These are phyloP conservation scores for Eucalyptus albens DNA, from an alignment of 345 rosid species.

Conservation along the genomic window DNA sequence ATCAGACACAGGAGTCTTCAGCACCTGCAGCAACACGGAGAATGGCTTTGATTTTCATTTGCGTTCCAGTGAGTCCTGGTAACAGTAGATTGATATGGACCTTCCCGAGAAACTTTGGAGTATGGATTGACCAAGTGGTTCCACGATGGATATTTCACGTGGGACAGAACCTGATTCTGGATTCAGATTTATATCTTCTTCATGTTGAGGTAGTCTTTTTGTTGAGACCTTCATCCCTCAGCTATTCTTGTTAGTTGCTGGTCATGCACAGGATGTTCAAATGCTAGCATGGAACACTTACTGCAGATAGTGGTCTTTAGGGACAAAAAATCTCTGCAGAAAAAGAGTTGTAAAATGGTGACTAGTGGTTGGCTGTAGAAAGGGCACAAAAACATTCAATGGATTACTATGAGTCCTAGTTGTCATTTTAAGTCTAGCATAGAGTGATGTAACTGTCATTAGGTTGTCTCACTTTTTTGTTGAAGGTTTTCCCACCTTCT, in stretches of 20 bases:
- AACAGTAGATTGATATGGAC: slow-evolving; percentile 79
- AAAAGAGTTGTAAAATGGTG: neutral
- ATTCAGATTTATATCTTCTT: slow-evolving; percentile 85
- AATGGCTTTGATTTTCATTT: slow-evolving; percentile 59
- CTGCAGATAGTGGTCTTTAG: neutral
- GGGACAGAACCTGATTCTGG: slow-evolving; percentile 66
- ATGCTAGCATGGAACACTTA: neutral
- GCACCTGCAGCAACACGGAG: neutral
- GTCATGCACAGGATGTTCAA: neutral
- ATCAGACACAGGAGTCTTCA: slow-evolving; percentile 1
- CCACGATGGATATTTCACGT: slow-evolving; percentile 88
- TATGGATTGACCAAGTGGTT: slow-evolving; percentile 56
- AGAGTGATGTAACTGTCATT: neutral
- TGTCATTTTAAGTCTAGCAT: neutral
- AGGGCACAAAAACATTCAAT: neutral
- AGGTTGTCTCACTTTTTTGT: neutral
- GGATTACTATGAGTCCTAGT: neutral
- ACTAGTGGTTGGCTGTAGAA: neutral
- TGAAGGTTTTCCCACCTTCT: neutral
- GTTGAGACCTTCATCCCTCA: neutral
- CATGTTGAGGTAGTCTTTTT: slow-evolving; percentile 50
- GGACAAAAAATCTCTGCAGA: neutral
- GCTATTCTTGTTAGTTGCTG: neutral
- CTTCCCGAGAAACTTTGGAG: slow-evolving; percentile 61
- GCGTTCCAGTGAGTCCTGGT: slow-evolving; percentile 88